phyloP scores from a whole-genome alignment of 2,329 filamentous ascomycete species.

The Septoria petroselini region DNA sequence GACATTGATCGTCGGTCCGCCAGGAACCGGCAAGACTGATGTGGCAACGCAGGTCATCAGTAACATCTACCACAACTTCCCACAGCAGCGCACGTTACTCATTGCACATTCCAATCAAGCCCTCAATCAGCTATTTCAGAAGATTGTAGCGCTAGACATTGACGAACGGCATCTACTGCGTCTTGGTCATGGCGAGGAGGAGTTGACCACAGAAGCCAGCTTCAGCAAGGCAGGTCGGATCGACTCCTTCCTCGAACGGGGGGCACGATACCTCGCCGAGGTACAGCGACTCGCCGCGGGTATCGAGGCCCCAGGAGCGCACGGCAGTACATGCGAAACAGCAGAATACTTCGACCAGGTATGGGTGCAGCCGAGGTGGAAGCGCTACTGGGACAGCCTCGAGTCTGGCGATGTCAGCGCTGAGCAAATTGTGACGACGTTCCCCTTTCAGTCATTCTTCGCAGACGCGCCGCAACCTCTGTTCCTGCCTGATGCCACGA shows the following conservation, averaged over 20 bases:
- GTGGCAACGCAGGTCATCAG: constrained; percentile 98
- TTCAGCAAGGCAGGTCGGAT: constrained; percentile 95
- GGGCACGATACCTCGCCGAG: constrained; percentile 72
- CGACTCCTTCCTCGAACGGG: constrained; percentile 89
- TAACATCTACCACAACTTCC: constrained; percentile 98
- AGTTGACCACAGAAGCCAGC: constrained; percentile 77
- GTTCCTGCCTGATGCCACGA: constrained; percentile 65
- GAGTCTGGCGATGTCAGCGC: constrained; percentile 47
- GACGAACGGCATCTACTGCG: constrained; percentile 90
- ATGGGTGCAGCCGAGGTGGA: constrained; percentile 85
- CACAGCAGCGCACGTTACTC: constrained; percentile 82
- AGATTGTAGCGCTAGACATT: constrained; percentile 94
- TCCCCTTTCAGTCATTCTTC: constrained; percentile 89
- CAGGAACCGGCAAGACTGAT: constrained; percentile 98
- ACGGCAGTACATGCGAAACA: constrained; percentile 93
- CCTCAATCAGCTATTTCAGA: constrained; percentile 94
- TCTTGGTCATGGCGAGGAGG: constrained; percentile 92
- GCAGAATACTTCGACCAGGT: constrained; percentile 95
- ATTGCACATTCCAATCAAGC: constrained; percentile 98
- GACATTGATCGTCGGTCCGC: constrained; percentile 89
- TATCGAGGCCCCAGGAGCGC: constrained; percentile 84
- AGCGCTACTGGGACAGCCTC: constrained; percentile 70
- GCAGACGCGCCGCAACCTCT: constrained; percentile 80
- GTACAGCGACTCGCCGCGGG: constrained; percentile 82
- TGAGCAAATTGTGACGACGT: constrained; percentile 64